phyloP scores from a whole-genome alignment of 495 filamentous ascomycete genomes.

The Cryomyces minteri region DNA sequence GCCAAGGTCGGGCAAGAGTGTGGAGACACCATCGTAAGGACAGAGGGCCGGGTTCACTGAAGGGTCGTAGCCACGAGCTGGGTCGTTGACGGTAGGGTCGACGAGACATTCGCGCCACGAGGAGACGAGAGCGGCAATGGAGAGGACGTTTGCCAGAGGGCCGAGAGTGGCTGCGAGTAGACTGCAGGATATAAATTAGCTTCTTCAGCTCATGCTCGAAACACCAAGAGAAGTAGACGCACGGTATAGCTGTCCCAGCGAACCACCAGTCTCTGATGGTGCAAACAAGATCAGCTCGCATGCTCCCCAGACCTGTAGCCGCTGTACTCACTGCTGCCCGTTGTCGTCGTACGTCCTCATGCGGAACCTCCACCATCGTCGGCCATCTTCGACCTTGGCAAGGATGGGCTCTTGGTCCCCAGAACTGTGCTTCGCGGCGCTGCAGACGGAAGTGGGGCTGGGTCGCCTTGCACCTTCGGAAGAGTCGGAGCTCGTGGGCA shows the following conservation, averaged over 20 bases:
- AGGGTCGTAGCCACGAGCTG: not conserved
- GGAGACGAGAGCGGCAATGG: constrained; percentile 52
- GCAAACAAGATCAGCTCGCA: too few species aligned
- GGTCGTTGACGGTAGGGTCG: not conserved
- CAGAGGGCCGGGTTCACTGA: constrained; percentile 2
- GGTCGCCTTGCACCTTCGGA: too few species aligned
- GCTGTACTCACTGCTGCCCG: not conserved
- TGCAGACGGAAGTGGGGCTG: too few species aligned
- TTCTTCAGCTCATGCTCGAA: not conserved
- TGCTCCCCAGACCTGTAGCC: not conserved
- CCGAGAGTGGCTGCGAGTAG: constrained; percentile 53
- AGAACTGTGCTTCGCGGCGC: too few species aligned
- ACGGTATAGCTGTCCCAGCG: constrained; percentile 55
- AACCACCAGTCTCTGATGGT: constrained; percentile 45
- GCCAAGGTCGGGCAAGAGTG: constrained; percentile 17
- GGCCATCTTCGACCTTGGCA: too few species aligned
- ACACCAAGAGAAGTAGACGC: not conserved
- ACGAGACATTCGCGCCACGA: constrained; percentile 28
- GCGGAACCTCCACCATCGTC: not conserved
- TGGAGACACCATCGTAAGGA: not conserved
- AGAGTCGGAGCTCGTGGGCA: too few species aligned
- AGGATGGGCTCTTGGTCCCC: too few species aligned
- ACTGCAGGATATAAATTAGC: constrained; percentile 1
- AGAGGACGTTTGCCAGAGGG: constrained; percentile 57
- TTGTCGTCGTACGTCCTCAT: constrained; percentile 1